A percentile compares a stretch with the other conserved stretches of the same genome.
Conservation (phyloP, 345 rosid genomes). For the Eucalyptus virginea region DNA sequence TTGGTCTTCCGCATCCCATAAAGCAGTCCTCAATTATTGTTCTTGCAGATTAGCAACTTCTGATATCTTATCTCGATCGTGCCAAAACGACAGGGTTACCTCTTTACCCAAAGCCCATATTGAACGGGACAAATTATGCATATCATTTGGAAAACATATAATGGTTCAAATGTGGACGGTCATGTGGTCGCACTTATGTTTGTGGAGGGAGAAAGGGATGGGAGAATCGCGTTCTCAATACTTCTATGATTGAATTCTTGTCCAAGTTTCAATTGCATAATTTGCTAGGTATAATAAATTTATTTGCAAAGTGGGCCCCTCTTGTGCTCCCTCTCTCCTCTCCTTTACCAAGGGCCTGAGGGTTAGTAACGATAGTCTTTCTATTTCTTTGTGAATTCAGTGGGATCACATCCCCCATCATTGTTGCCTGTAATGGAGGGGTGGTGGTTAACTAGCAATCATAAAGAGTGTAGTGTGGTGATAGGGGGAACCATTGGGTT, state of each 20-base stretch:
- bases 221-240: not conserved
- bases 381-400: not conserved
- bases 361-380: not conserved
- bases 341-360: not conserved
- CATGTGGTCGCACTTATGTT: not conserved
- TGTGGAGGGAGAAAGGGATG: not conserved
- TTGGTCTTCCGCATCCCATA: not conserved
- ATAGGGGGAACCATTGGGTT: not conserved
- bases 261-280: not conserved
- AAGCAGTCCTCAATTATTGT: not conserved
- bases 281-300: not conserved
- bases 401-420: not conserved
- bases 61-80: not conserved
- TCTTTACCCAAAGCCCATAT: not conserved
- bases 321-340: not conserved
- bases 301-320: not conserved
- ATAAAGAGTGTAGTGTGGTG: not conserved
- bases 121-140: not conserved
- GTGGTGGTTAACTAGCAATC: not conserved
- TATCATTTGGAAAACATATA: not conserved
- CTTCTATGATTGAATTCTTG: not conserved
- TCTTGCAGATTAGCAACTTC: not conserved
- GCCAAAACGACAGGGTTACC: not conserved
- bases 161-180: not conserved
- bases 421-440: not conserved